Percentiles rank a stretch among this genome's conserved stretches.
Evolutionary conservation across 257 asterid genomes (phyloP).

Genomic region (Scutellaria baicalensis): DNA sequence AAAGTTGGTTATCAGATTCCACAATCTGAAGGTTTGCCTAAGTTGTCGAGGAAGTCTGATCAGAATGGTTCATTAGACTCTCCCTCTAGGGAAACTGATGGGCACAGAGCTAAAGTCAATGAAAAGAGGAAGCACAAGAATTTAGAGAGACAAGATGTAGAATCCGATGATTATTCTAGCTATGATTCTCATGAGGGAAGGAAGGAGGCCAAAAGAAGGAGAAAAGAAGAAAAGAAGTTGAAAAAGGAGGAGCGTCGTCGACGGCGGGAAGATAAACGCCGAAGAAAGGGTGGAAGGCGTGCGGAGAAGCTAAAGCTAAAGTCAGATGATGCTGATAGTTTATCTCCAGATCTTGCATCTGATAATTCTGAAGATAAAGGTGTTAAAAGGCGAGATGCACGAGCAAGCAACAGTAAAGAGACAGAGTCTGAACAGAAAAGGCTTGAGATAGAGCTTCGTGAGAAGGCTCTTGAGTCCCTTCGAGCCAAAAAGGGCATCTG

Average conservation of each 20-base stretch:
- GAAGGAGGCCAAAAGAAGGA: conserved; percentile 75
- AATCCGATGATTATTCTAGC: conserved; percentile 63
- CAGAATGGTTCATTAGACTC: conserved; percentile 40
- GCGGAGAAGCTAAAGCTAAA: conserved; percentile 52
- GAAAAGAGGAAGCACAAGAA: conserved; percentile 67
- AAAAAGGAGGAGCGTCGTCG: conserved; percentile 73
- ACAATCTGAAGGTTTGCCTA: conserved; percentile 24
- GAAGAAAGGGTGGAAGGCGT: conserved; percentile 57
- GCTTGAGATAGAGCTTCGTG: conserved; percentile 94
- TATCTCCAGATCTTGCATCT: conserved; percentile 45
- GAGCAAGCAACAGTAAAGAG: conserved; percentile 30
- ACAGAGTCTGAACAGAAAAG: conserved; percentile 57
- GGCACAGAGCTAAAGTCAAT: conserved; percentile 30
- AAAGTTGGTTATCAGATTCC: conserved; percentile 22
- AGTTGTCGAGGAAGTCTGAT: conserved; percentile 37
- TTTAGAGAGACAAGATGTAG: conserved; percentile 36
- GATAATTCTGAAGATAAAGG: conserved; percentile 51
- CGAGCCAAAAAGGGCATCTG: conserved; percentile 77
- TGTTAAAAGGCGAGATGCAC: conserved; percentile 28
- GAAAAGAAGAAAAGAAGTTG: conserved; percentile 67
- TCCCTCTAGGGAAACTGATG: conserved; percentile 45
- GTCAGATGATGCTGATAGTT: conserved; percentile 42
- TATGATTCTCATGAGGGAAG: conserved; percentile 69
- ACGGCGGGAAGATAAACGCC: conserved; percentile 66
- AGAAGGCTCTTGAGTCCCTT: conserved; percentile 92